phyloP scores from a whole-genome alignment of 2,329 filamentous ascomycete genomes.

The Trichoderma sp. region DNA sequence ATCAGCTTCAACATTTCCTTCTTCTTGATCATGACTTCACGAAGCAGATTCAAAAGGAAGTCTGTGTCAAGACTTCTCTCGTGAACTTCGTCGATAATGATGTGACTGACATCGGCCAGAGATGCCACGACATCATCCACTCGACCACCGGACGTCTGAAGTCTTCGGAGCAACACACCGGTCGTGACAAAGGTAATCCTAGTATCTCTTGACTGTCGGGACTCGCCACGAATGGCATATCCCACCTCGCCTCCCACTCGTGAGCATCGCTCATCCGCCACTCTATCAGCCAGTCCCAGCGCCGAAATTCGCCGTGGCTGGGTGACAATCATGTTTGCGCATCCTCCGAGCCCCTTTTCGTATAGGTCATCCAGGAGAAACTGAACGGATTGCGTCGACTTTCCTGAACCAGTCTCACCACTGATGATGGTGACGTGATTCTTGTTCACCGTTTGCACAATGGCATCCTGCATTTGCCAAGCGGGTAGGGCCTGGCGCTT shows the following conservation, averaged over 20 bases:
- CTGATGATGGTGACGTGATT: conserved; percentile 95
- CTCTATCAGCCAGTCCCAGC: conserved; percentile 87
- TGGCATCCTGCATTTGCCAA: conserved; percentile 75
- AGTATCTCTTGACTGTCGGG: conserved; percentile 68
- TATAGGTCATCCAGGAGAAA: conserved; percentile 94
- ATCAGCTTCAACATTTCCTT: conserved; percentile 83
- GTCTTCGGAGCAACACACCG: conserved; percentile 80
- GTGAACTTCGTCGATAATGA: conserved; percentile 96
- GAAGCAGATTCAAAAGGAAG: conserved; percentile 82
- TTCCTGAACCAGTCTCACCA: conserved; percentile 94
- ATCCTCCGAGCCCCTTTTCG: conserved; percentile 66
- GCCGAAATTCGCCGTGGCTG: conserved; percentile 94
- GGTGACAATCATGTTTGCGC: conserved; percentile 89
- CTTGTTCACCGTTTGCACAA: conserved; percentile 70
- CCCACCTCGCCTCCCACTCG: conserved; percentile 83
- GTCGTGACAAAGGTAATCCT: conserved; percentile 96
- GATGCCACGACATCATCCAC: conserved; percentile 78
- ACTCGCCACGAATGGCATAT: conserved; percentile 88
- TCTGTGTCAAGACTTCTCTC: conserved; percentile 94
- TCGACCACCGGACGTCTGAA: conserved; percentile 85
- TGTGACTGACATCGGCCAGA: conserved; percentile 85
- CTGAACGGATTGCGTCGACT: conserved; percentile 94
- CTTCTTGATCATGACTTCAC: conserved; percentile 72
- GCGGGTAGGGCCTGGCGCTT: conserved; percentile 76
- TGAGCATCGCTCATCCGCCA: conserved; percentile 85